phyloP scores from a whole-genome alignment of 2,329 filamentous ascomycete genomes.

The Pseudocercospora ulei region DNA sequence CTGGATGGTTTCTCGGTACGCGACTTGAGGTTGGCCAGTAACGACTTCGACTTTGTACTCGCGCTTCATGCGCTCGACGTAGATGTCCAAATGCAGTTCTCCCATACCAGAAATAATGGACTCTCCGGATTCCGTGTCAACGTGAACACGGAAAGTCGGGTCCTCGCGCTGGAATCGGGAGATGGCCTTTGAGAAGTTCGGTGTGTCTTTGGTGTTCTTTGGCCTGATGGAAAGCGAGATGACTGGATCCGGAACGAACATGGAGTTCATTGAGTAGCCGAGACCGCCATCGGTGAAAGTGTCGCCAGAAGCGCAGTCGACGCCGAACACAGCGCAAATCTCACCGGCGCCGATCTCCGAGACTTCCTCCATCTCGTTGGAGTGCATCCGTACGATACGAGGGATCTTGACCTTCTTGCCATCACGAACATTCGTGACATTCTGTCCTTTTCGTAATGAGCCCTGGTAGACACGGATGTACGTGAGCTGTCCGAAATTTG shows the following conservation, averaged over 20 bases:
- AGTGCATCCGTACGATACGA: constrained; percentile 98
- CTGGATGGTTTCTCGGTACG: constrained; percentile 89
- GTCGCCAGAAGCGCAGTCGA: constrained; percentile 94
- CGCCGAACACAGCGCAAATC: constrained; percentile 95
- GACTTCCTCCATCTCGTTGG: constrained; percentile 98
- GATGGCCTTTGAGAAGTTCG: constrained; percentile 97
- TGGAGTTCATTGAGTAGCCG: constrained; percentile 92
- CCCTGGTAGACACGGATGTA: constrained; percentile 99
- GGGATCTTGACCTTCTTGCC: constrained; percentile 96
- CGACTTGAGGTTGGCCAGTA: constrained; percentile 93
- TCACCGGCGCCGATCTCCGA: constrained; percentile 86
- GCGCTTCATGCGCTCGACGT: constrained; percentile 89
- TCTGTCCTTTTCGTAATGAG: constrained; percentile 72
- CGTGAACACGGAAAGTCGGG: constrained; percentile 89
- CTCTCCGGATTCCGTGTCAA: constrained; percentile 85
- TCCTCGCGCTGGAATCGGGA: constrained; percentile 97
- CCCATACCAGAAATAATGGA: constrained; percentile 99
- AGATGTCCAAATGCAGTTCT: constrained; percentile 91
- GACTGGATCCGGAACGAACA: constrained; percentile 96
- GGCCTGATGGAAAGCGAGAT: constrained; percentile 97
- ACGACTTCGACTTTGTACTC: constrained; percentile 95
- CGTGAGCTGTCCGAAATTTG: constrained; percentile 94
- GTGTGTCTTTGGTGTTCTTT: constrained; percentile 80
- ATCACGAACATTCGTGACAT: constrained; percentile 85
- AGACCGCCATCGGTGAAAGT: constrained; percentile 92